phyloP scores from a whole-genome alignment of 768 basidiomycete genomes.

The Tylopilus sp. region DNA sequence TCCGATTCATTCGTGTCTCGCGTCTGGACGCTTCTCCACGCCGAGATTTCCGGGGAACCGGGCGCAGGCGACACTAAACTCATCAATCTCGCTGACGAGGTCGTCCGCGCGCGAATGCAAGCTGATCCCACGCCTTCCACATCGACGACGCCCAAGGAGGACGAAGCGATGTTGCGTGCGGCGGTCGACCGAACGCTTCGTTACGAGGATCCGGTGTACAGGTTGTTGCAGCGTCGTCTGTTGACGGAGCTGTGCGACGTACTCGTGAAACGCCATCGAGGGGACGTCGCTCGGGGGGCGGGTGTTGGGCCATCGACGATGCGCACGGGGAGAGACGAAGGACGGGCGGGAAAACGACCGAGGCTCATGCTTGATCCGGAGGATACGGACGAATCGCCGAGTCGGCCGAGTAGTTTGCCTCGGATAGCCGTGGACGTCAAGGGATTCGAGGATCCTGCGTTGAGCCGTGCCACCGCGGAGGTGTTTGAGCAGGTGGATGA shows the following conservation, averaged over 20 bases:
- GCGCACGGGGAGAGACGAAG: conserved; percentile 30
- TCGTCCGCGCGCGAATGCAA: conserved; percentile 50
- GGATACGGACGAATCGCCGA: conserved; percentile 14
- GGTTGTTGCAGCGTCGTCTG: conserved; percentile 58
- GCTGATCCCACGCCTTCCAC: conserved; percentile 1
- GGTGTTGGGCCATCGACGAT: conserved; percentile 24
- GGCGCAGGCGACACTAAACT: conserved; percentile 48
- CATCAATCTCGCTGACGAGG: conserved; percentile 70
- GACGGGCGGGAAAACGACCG: conserved; percentile 25
- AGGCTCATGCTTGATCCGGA: conserved; percentile 25
- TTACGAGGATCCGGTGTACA: conserved; percentile 62
- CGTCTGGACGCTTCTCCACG: conserved; percentile 61
- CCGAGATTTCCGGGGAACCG: conserved; percentile 44
- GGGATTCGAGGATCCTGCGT: conserved; percentile 65
- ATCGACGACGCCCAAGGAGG: conserved; percentile 29
- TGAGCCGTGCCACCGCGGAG: conserved; percentile 43
- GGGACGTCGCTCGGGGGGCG: background rate
- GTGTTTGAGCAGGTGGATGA: conserved; percentile 38
- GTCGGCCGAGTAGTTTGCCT: background rate
- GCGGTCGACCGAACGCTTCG: conserved; percentile 63
- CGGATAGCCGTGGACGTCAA: conserved; percentile 37
- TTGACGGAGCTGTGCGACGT: conserved; percentile 36
- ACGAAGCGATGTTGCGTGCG: conserved; percentile 52
- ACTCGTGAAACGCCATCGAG: conserved; percentile 22
- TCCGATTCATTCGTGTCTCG: conserved; percentile 49